Percentiles rank a stretch among this genome's conserved stretches.
These are phyloP conservation scores for Colletotrichum chlorophyti DNA, from an alignment of 2,329 filamentous ascomycete genomes.

Conservation along the genomic window DNA sequence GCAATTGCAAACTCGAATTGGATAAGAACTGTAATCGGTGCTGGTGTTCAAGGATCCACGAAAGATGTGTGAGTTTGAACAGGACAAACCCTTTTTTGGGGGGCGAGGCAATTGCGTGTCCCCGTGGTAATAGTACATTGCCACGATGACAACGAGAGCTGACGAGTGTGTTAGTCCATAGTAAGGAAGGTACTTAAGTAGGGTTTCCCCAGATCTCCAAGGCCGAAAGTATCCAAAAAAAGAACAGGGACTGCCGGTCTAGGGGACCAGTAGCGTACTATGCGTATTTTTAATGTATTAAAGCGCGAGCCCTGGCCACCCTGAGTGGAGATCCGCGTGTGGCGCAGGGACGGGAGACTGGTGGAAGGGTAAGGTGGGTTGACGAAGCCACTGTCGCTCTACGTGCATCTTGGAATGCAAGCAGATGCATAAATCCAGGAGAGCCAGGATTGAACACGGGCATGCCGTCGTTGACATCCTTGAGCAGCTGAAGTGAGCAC, in stretches of 20 bases:
- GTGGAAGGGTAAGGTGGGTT: conserved; percentile 3
- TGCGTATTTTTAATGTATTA: too few relatives aligned
- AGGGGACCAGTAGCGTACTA: too few relatives aligned
- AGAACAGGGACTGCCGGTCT: conserved; percentile 29
- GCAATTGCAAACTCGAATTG: too few relatives aligned
- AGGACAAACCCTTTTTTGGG: background rate
- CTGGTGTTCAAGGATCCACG: background rate
- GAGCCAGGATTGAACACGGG: conserved; percentile 10
- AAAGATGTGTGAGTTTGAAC: too few relatives aligned
- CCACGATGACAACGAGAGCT: conserved; percentile 1
- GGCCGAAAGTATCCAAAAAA: conserved; percentile 25
- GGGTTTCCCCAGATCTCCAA: conserved; percentile 27
- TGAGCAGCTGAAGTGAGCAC: conserved; percentile 29
- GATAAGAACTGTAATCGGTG: too few relatives aligned
- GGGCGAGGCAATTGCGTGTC: background rate
- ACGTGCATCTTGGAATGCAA: too few relatives aligned
- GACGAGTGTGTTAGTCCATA: too few relatives aligned
- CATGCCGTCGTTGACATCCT: conserved; percentile 20
- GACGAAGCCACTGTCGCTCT: too few relatives aligned
- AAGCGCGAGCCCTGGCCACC: conserved; percentile 19
- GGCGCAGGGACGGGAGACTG: conserved; percentile 26
- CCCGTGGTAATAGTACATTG: too few relatives aligned
- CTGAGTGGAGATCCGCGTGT: conserved; percentile 25
- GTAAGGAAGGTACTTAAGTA: too few relatives aligned
- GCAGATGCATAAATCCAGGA: conserved; percentile 19